phyloP scores from a whole-genome alignment of 306 rosid genomes.

The Comarum palustre region DNA sequence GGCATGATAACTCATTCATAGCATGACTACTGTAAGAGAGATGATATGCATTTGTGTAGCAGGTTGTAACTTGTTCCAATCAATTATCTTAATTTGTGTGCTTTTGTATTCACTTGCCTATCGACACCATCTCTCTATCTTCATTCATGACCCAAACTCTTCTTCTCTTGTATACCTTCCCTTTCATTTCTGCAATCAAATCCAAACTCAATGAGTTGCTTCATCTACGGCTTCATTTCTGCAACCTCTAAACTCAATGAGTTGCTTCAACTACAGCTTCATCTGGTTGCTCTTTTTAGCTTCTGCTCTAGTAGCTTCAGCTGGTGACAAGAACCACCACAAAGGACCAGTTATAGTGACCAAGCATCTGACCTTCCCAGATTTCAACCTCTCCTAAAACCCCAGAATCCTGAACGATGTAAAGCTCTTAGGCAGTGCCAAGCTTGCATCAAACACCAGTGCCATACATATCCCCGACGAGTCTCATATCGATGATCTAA shows the following conservation, averaged over 20 bases:
- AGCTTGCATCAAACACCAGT: constrained; percentile 43
- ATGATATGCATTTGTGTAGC: background rate
- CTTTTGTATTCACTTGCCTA: background rate
- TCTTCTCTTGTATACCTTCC: background rate
- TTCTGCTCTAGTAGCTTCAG: constrained; percentile 29
- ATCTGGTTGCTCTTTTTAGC: constrained; percentile 20
- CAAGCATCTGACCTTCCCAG: constrained; percentile 50
- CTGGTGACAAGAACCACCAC: constrained; percentile 23
- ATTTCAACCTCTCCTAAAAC: constrained; percentile 46
- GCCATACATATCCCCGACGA: constrained; percentile 61
- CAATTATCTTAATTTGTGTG: constrained; percentile 13
- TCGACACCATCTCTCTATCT: background rate
- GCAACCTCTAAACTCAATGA: too few species aligned
- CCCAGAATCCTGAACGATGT: constrained; percentile 49
- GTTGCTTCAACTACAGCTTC: constrained; percentile 15
- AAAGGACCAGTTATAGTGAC: constrained; percentile 44
- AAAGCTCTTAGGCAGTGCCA: constrained; percentile 69
- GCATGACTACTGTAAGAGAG: background rate
- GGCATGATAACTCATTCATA: background rate
- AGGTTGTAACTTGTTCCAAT: background rate
- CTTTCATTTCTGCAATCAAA: too few species aligned
- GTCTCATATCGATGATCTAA: constrained; percentile 41
- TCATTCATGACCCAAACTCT: background rate
- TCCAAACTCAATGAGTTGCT: constrained; percentile 3
- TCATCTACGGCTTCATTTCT: background rate